A percentile compares a stretch with the other conserved stretches of the same genome.
Conservation (phyloP, 148 eudicot genomes). For the Amaranthus palmeri region DNA sequence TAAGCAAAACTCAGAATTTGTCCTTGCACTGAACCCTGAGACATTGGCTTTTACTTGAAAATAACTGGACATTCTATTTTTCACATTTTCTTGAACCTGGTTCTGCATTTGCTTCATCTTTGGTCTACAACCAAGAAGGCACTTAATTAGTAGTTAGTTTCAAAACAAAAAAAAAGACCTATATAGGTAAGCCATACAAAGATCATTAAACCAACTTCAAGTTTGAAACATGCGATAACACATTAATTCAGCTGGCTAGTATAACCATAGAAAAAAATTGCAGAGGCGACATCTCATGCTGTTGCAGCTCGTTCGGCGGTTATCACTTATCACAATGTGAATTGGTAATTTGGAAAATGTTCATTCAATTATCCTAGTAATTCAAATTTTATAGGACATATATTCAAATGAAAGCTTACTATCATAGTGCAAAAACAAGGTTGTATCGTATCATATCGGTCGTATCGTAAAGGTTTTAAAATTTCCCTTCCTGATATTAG, state of each 20-base stretch:
- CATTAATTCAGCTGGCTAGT: not conserved
- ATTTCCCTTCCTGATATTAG: too few relatives aligned
- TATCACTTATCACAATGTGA: too few relatives aligned
- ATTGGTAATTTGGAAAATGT: too few relatives aligned
- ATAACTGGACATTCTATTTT: conserved; percentile 63
- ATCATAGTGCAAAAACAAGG: too few relatives aligned
- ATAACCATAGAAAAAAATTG: too few relatives aligned
- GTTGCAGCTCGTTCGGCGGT: too few relatives aligned
- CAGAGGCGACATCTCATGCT: too few relatives aligned
- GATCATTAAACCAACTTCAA: not conserved
- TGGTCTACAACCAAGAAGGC: conserved; percentile 49
- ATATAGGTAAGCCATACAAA: not conserved
- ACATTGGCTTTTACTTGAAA: conserved; percentile 45
- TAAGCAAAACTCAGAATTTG: conserved; percentile 23
- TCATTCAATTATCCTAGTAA: too few relatives aligned
- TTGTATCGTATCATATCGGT: too few relatives aligned
- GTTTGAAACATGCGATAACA: not conserved
- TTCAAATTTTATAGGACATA: too few relatives aligned
- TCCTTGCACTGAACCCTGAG: conserved; percentile 23
- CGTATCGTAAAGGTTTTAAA: too few relatives aligned
- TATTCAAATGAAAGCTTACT: too few relatives aligned
- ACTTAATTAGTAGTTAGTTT: not conserved
- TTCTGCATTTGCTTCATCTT: conserved; percentile 52
- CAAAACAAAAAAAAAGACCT: not conserved
- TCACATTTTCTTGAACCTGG: conserved; percentile 69